phyloP scores from a whole-genome alignment of 2,329 filamentous ascomycete genomes.

The Dothistroma pini region DNA sequence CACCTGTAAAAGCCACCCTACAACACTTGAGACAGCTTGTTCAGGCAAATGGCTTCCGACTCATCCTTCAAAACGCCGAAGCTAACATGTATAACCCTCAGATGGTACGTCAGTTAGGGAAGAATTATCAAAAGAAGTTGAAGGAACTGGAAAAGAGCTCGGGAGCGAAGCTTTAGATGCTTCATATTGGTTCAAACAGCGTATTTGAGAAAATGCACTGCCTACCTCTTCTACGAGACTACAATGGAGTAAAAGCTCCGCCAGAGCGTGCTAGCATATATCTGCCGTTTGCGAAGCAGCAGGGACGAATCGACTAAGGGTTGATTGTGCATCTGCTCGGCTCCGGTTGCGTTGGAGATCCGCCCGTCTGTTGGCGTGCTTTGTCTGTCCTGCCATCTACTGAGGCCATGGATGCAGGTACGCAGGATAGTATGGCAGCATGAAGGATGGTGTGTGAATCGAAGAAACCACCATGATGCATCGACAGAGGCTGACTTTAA shows the following conservation, averaged over 20 bases:
- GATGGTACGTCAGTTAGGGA: slow-evolving; percentile 65
- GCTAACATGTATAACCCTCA: too few relatives aligned
- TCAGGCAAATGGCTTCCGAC: too few relatives aligned
- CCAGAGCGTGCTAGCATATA: neutral
- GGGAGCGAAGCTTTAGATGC: slow-evolving; percentile 11
- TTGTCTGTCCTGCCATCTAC: too few relatives aligned
- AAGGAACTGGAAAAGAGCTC: slow-evolving; percentile 46
- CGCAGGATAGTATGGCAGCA: neutral
- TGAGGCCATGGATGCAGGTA: neutral
- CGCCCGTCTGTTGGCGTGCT: neutral
- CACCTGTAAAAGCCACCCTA: too few relatives aligned
- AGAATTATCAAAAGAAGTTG: slow-evolving; percentile 61
- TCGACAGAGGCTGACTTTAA: slow-evolving; percentile 30
- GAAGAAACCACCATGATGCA: neutral
- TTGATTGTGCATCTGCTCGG: neutral
- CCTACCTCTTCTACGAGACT: neutral
- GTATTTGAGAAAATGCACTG: neutral
- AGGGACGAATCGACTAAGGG: too few relatives aligned
- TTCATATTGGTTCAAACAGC: neutral
- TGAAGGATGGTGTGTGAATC: neutral
- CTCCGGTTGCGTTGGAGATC: neutral
- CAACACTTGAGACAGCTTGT: too few relatives aligned
- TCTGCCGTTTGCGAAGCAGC: too few relatives aligned
- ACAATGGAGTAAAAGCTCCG: neutral
- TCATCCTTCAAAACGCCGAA: too few relatives aligned